Percentiles rank a stretch among this genome's conserved stretches.
Evolutionary conservation across 306 rosid species (phyloP).

Genomic region (Styphnolobium japonicum): DNA sequence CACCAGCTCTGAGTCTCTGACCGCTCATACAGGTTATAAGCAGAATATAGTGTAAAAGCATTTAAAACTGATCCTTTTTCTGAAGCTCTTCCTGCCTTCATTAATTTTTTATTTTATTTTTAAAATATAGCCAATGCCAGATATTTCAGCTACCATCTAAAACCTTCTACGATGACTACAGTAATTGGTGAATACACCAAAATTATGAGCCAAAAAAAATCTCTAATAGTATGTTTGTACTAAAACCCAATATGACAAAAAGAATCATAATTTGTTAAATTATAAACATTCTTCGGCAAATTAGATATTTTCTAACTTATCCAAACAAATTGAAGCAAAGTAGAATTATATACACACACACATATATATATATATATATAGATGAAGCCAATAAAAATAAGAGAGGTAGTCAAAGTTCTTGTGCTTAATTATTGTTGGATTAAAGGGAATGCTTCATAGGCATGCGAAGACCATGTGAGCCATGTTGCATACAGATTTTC

Average conservation of each 20-base stretch:
- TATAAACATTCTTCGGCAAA: not conserved
- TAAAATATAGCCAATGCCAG: not conserved
- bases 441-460: slow-evolving; percentile 33
- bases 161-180: not conserved
- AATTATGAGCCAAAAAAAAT: not conserved
- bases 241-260: not conserved
- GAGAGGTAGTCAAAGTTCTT: slow-evolving; percentile 37
- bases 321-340: not conserved
- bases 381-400: not conserved
- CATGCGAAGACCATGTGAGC: slow-evolving; percentile 38
- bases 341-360: not conserved
- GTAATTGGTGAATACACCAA: not conserved
- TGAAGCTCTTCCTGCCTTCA: not conserved
- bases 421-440: slow-evolving; percentile 40
- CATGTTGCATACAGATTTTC: not conserved
- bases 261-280: not conserved
- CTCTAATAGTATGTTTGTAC: not conserved
- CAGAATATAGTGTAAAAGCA: not conserved
- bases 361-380: no score
- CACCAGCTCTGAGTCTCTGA: not conserved
- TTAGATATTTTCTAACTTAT: not conserved
- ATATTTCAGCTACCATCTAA: not conserved
- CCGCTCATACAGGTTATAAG: not conserved
- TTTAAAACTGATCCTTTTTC: not conserved
- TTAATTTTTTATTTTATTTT: not conserved